These are phyloP conservation scores for Phlebiopsis flavidoalba DNA, from an alignment of 768 basidiomycete genomes.

Conservation along the genomic window DNA sequence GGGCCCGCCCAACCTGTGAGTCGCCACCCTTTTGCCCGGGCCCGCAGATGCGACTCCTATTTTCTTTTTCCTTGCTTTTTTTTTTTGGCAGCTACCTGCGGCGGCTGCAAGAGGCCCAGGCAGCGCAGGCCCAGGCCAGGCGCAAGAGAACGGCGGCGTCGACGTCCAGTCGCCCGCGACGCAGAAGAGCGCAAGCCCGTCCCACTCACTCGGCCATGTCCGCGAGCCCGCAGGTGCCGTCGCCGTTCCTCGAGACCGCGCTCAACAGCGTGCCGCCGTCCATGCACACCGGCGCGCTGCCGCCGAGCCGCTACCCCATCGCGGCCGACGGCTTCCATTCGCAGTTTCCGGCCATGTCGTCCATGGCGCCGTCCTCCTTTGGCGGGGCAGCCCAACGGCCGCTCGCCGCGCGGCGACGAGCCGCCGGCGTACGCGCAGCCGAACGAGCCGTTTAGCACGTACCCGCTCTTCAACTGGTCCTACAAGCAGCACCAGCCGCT, in stretches of 20 bases:
- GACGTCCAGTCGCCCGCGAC: conserved; percentile 35
- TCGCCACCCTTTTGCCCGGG: conserved; percentile 2
- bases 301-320: conserved; percentile 69
- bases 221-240: conserved; percentile 15
- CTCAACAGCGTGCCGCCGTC: conserved; percentile 28
- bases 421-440: conserved; percentile 31
- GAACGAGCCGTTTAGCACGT: conserved; percentile 54
- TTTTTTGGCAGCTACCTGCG: conserved; percentile 80
- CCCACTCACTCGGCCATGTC: conserved; percentile 43
- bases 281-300: conserved; percentile 39
- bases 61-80: no score
- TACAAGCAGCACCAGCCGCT: conserved; percentile 58
- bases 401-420: conserved; percentile 39
- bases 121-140: conserved; percentile 50
- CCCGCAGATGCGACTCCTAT: not conserved
- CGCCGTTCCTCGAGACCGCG: conserved; percentile 49
- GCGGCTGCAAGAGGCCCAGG: conserved; percentile 66
- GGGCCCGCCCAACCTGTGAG: conserved; percentile 88
- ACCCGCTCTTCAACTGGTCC: conserved; percentile 67
- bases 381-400: conserved; percentile 28
- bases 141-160: conserved; percentile 33
- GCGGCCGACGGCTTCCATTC: conserved; percentile 63
- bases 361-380: conserved; percentile 31
- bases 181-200: conserved; percentile 35
- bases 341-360: conserved; percentile 41